phyloP scores from a whole-genome alignment of 2,329 filamentous ascomycete species.

The Cercospora sp. region DNA sequence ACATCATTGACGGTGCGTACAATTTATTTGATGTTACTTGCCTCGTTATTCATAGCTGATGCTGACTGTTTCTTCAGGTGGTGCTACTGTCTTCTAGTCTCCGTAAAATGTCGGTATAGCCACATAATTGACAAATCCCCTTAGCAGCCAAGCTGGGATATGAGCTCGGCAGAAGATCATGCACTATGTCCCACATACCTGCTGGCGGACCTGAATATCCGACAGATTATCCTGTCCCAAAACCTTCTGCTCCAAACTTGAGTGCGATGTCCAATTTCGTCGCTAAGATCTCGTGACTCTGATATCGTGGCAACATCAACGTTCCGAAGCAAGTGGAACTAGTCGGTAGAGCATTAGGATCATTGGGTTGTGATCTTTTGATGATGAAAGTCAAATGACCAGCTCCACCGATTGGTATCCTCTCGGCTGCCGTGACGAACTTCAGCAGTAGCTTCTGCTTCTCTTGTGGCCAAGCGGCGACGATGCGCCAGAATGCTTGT shows the following conservation, averaged over 20 bases:
- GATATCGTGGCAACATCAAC: constrained; percentile 81
- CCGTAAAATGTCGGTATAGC: background rate
- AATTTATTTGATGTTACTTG: background rate
- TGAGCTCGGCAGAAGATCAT: background rate
- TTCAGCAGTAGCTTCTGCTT: constrained; percentile 79
- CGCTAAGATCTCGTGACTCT: constrained; percentile 65
- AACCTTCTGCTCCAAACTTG: constrained; percentile 77
- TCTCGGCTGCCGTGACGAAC: constrained; percentile 91
- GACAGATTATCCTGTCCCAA: constrained; percentile 56
- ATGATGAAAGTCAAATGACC: constrained; percentile 80
- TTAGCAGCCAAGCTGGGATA: background rate
- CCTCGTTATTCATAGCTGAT: background rate
- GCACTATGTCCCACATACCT: background rate
- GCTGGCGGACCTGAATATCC: background rate
- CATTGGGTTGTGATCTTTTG: constrained; percentile 70
- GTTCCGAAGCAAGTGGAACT: constrained; percentile 94
- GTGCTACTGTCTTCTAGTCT: constrained; percentile 33
- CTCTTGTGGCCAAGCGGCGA: constrained; percentile 64
- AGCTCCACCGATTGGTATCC: constrained; percentile 84
- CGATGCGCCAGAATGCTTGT: constrained; percentile 79
- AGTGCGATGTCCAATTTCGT: constrained; percentile 81
- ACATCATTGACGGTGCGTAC: constrained; percentile 38
- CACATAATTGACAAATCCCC: background rate
- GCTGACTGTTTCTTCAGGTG: constrained; percentile 21
- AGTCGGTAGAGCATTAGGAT: constrained; percentile 66